These are phyloP conservation scores for Saturnispora galanensis DNA, from an alignment of 805 yeast genomes.

Conservation along the genomic window DNA sequence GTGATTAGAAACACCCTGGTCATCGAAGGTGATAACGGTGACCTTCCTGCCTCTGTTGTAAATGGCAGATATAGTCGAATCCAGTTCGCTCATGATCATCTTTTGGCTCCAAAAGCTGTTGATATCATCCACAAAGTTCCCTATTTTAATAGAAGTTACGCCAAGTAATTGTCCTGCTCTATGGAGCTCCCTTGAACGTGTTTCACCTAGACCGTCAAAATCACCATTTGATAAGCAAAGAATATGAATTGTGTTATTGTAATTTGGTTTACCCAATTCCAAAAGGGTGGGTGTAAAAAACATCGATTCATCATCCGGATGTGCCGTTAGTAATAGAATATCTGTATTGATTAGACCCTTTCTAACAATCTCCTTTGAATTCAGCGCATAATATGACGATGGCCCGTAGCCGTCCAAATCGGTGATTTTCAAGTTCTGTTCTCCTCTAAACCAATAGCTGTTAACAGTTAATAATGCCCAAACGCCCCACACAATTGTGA, in stretches of 20 bases:
- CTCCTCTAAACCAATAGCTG: neutral
- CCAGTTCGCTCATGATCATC: slow-evolving; percentile 31
- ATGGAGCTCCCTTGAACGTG: slow-evolving; percentile 51
- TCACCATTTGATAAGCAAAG: slow-evolving; percentile 74
- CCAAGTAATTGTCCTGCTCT: slow-evolving; percentile 49
- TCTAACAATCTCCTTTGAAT: slow-evolving; percentile 14
- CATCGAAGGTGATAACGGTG: slow-evolving; percentile 19
- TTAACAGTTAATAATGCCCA: slow-evolving; percentile 1
- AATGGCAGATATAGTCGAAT: slow-evolving; percentile 9
- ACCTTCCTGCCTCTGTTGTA: slow-evolving; percentile 12
- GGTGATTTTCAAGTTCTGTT: neutral
- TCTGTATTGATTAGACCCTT: slow-evolving; percentile 18
- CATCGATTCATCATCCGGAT: slow-evolving; percentile 99
- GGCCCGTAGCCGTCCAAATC: slow-evolving; percentile 2
- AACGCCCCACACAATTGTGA: neutral
- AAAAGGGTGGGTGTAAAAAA: slow-evolving; percentile 77
- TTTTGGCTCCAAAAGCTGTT: slow-evolving; percentile 48
- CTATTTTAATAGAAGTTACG: slow-evolving; percentile 32
- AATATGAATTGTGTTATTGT: slow-evolving; percentile 44
- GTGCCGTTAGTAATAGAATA: slow-evolving; percentile 54
- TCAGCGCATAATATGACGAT: slow-evolving; percentile 10
- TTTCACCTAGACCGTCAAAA: slow-evolving; percentile 59
- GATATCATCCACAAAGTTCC: slow-evolving; percentile 65
- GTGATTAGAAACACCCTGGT: slow-evolving; percentile 73
- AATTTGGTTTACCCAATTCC: slow-evolving; percentile 36